A percentile compares a stretch with the other conserved stretches of the same genome.
phyloP scores from a whole-genome alignment of 2,329 filamentous ascomycete species.

The Exophiala viscosa region DNA sequence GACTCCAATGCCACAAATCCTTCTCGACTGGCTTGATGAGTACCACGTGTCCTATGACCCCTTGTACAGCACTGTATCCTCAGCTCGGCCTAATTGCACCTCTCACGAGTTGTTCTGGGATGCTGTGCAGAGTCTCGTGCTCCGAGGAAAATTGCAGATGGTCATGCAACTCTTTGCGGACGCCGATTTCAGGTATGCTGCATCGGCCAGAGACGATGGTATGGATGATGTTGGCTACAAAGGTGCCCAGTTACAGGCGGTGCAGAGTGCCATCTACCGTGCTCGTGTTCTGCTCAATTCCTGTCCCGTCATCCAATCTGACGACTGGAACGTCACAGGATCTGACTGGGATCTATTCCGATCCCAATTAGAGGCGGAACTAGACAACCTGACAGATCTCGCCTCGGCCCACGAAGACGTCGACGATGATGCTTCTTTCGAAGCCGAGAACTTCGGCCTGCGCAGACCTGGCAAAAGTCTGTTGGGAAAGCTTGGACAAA shows the following conservation, averaged over 20 bases:
- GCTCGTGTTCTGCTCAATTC: slow-evolving; percentile 66
- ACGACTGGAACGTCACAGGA: slow-evolving; percentile 77
- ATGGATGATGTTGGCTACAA: slow-evolving; percentile 65
- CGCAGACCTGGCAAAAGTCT: slow-evolving; percentile 19
- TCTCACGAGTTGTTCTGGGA: slow-evolving; percentile 81
- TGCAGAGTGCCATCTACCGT: slow-evolving; percentile 66
- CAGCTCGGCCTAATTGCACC: slow-evolving; percentile 67
- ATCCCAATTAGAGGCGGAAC: slow-evolving; percentile 64
- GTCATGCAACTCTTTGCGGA: slow-evolving; percentile 66
- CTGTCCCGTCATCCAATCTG: slow-evolving; percentile 63
- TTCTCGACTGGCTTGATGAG: slow-evolving; percentile 77
- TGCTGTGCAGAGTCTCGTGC: slow-evolving; percentile 66
- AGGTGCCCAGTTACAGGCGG: slow-evolving; percentile 71
- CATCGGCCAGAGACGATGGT: slow-evolving; percentile 60
- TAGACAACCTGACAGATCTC: slow-evolving; percentile 70
- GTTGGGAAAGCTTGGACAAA: slow-evolving; percentile 16
- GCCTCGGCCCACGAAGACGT: slow-evolving; percentile 67
- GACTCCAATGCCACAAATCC: slow-evolving; percentile 64
- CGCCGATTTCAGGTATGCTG: slow-evolving; percentile 75
- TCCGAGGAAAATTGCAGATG: slow-evolving; percentile 69
- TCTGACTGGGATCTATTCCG: slow-evolving; percentile 82
- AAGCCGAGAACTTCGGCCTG: slow-evolving; percentile 47
- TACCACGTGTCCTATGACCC: slow-evolving; percentile 69
- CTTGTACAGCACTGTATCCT: slow-evolving; percentile 63
- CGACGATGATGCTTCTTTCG: slow-evolving; percentile 43